phyloP scores from a whole-genome alignment of 768 basidiomycete species.

The Polyporus arcularius region DNA sequence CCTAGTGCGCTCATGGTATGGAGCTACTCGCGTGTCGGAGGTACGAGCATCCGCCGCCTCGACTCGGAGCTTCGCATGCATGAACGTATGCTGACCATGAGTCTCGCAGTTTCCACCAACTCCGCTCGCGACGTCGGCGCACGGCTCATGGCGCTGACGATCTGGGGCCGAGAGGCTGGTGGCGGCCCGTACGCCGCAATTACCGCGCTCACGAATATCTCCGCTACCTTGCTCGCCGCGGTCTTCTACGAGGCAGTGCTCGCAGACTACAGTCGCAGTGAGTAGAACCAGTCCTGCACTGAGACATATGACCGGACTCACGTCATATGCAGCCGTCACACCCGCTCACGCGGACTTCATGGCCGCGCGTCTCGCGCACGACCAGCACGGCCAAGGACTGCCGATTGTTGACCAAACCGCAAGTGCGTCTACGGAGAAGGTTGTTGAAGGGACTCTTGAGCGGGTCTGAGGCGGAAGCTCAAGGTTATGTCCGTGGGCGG shows the following conservation, averaged over 20 bases:
- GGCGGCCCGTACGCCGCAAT: conserved; percentile 65
- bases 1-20: conserved; percentile 57
- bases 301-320: not conserved
- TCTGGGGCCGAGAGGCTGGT: conserved; percentile 56
- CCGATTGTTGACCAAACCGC: not conserved
- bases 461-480: not conserved
- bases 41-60: conserved; percentile 7
- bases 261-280: conserved; percentile 60
- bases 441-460: not conserved
- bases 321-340: conserved; percentile 18
- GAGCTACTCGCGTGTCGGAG: conserved; percentile 57
- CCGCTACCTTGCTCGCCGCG: conserved; percentile 56
- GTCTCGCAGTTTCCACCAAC: conserved; percentile 51
- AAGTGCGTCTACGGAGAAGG: conserved; percentile 13
- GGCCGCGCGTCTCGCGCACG: conserved; percentile 25
- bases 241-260: conserved; percentile 58
- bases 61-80: not conserved
- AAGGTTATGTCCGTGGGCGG: not conserved
- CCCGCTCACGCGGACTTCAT: conserved; percentile 21
- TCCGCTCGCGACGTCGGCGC: conserved; percentile 68
- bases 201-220: conserved; percentile 65
- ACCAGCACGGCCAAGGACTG: conserved; percentile 22
- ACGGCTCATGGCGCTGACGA: conserved; percentile 57
- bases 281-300: conserved; percentile 16
- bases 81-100: not conserved